Conservation (phyloP, 345 rosid genomes). For the Viola odorata region DNA sequence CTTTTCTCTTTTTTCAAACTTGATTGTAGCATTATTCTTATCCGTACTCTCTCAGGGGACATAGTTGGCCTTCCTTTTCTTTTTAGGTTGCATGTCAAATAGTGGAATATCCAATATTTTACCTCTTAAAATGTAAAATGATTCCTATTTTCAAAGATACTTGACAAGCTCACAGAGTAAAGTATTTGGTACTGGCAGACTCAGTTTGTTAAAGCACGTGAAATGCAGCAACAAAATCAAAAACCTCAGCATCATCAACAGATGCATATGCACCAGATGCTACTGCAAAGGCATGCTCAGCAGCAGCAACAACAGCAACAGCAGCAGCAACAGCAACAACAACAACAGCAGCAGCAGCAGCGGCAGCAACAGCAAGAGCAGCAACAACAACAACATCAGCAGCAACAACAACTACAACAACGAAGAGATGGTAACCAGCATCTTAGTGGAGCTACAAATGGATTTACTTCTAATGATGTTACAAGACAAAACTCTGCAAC, state of each 20-base stretch:
- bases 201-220: slow-evolving; percentile 44
- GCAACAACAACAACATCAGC: slow-evolving; percentile 14
- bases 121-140: too few relatives aligned
- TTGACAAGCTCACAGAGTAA: slow-evolving; percentile 10
- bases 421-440: slow-evolving; percentile 36
- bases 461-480: slow-evolving; percentile 27
- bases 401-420: slow-evolving; percentile 33
- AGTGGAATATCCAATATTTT: too few relatives aligned
- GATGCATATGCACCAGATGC: slow-evolving; percentile 14
- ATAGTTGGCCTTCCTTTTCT: too few relatives aligned
- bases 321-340: slow-evolving; percentile 22
- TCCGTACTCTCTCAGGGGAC: too few relatives aligned
- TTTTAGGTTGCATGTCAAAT: too few relatives aligned
- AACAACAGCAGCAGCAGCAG: slow-evolving; percentile 13
- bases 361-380: not conserved
- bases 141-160: not conserved
- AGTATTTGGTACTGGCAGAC: slow-evolving; percentile 28
- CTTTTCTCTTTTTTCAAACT: too few relatives aligned
- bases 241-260: slow-evolving; percentile 16
- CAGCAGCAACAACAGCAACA: slow-evolving; percentile 36
- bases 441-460: slow-evolving; percentile 24
- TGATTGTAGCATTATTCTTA: too few relatives aligned
- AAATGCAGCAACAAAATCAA: slow-evolving; percentile 18
- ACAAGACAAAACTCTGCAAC: slow-evolving; percentile 34
- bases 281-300: slow-evolving; percentile 19